Percentiles rank a stretch among this genome's conserved stretches.
Evolutionary conservation across 192 early-diverging fungal species (phyloP).

Genomic region (Coemansia sp.): DNA sequence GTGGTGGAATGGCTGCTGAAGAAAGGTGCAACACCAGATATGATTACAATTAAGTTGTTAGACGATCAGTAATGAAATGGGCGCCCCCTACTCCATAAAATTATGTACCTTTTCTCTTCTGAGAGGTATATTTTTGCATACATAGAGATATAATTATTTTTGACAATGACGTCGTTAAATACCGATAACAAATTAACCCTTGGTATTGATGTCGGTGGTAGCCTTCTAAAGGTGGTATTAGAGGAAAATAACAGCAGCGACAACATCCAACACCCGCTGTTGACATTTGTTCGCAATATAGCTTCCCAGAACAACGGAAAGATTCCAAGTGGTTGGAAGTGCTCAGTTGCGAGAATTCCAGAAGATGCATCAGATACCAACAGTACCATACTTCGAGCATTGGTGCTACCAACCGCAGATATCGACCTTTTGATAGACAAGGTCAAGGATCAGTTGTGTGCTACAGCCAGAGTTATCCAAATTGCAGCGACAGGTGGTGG

Average conservation of each 20-base stretch:
- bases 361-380: not conserved
- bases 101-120: too few species aligned
- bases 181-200: not conserved
- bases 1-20: constrained; percentile 41
- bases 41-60: constrained; percentile 43
- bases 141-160: constrained; percentile 1
- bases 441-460: not conserved
- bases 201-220: constrained; percentile 40
- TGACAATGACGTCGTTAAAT: not conserved
- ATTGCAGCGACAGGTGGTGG: constrained; percentile 46
- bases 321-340: constrained; percentile 3
- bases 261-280: constrained; percentile 4
- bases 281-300: not conserved
- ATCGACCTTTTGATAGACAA: constrained; percentile 12
- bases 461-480: not conserved
- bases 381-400: constrained; percentile 8
- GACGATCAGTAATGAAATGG: constrained; percentile 11
- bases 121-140: too few species aligned
- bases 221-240: constrained; percentile 24
- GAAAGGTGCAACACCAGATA: constrained; percentile 46
- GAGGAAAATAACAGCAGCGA: not conserved
- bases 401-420: constrained; percentile 23
- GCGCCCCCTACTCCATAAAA: too few species aligned
- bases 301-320: not conserved
- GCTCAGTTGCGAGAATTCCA: constrained; percentile 6